phyloP scores from a whole-genome alignment of 208 protist species.

The Leishmania mexicana region DNA sequence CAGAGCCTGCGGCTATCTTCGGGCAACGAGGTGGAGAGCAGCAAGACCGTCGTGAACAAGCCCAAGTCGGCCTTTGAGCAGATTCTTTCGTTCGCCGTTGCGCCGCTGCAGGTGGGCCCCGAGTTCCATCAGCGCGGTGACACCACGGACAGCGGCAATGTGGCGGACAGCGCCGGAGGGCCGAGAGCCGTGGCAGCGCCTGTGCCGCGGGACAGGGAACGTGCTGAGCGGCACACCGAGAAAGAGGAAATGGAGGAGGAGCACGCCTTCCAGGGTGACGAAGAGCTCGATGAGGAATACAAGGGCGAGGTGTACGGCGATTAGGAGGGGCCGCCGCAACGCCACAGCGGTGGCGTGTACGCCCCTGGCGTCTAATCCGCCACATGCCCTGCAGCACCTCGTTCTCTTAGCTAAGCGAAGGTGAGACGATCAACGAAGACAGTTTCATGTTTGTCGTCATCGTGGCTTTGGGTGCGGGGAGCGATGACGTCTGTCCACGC shows the following conservation, averaged over 20 bases:
- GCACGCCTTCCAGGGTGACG: conserved; percentile 10
- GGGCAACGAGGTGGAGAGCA: neutral
- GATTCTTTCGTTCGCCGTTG: conserved; percentile 43
- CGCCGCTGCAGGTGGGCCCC: conserved; percentile 26
- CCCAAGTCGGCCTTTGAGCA: conserved; percentile 47
- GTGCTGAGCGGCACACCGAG: neutral
- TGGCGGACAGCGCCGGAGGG: neutral
- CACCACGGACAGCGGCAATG: neutral
- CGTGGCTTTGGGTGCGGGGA: neutral
- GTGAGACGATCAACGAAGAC: neutral
- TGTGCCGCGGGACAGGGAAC: neutral
- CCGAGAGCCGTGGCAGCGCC: neutral
- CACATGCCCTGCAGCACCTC: neutral
- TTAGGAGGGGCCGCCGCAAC: conserved; percentile 19
- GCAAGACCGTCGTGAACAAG: neutral
- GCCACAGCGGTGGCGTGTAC: neutral
- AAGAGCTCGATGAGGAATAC: conserved; percentile 9
- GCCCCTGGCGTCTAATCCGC: neutral
- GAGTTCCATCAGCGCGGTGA: conserved; percentile 49
- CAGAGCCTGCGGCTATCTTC: no score
- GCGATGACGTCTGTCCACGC: neutral
- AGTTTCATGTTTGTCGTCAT: neutral
- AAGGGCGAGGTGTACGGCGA: conserved; percentile 29
- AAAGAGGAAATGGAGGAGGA: neutral
- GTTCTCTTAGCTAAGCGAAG: neutral